Evolutionary conservation across 768 basidiomycete genomes (phyloP), one percentile per base, ranked within the genome.

Genomic region (Boletus subcaerulescens): DNA sequence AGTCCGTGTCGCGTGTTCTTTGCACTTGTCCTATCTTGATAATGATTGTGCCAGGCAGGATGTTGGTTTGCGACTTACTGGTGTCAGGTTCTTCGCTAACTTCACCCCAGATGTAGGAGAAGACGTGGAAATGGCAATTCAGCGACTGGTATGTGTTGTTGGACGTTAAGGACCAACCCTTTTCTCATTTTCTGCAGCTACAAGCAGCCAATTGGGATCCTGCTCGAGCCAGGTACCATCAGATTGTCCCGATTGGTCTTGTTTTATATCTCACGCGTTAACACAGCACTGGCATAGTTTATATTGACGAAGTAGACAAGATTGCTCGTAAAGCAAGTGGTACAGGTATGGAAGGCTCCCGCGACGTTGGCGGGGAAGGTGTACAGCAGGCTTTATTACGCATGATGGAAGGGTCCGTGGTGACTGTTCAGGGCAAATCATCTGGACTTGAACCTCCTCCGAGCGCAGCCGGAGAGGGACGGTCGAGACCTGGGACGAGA

Each of bases 271-370:
- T 61, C 15, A 68, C 59, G 13, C 17, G 11, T 50, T 31, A n/a
- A 46, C 18, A 36, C 53, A 95, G 92, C 65, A 86, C 86, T 68
- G 95, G 95, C 7, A 97, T 98, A 57, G 87, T 98, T 32, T 96
- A 96, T 66, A 94, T 98, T 45, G 96, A 98, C 64, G 96, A 98
- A 74, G 77, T 94, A 2, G 96, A 98, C 74, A 98, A 98, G 74
- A 85, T 97, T 55, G 89, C 93, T 14, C 80, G 84, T 46, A 87
- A 82, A 62, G 60, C 68, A 14, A 62, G 64, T 38, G 72, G 80
- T 42, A 72, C 74, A 22, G 86, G 87, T 5, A 75, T 77, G 29
- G 89, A 91, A 60, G 83, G 85, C 4, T 83, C 86, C 6, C 80
- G 89, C 60, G 95, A 98, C 68, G 94, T 98, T 1, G 88, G 92